Base-by-base conservation (phyloP, 331 rosid species). In the Pyracantha coccinea region DNA sequence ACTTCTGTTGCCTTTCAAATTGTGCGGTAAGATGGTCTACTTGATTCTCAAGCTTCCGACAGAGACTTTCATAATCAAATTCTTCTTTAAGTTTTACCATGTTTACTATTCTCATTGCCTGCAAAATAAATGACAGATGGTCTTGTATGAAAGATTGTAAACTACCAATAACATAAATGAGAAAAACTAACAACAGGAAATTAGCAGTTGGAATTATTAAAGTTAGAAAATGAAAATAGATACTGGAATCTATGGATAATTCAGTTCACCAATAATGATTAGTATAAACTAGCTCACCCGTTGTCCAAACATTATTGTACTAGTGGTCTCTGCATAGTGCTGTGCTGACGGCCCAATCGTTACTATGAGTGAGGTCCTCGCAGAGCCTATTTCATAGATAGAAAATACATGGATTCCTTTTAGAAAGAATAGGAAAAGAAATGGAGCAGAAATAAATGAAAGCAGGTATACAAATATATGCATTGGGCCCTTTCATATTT, bases 61-160 rank as follows among this genome's bases (percentile, higher is more conserved):
- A 87, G 79, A 83, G 88, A 61, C 87, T 79, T 81, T 89, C 91
- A 73, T 87, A 89, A 73, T 89, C 93, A 68, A 85, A 82, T 64
- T 89, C 93, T 81, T 89, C 91, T 77, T 86, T 89, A 57, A 89
- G 80, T 76, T 87, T 89, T 70, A 89, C 86, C 74, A 57, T 79
- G 75, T 89, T 89, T 41, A 85, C 84, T 61, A 89, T 87, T 84
- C 81, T 89, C 84, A 89, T 89, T 70, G 93, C 93, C 93, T 89
- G 77, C 69, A 59, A 57, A 71, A 81, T 52, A 75, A 47, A n/a
- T 19, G 33, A 33, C 21, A 9, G 28, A 21, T 9, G 15, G 55
- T 44, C 54, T 35, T 13, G 41, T 24, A n/a, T 64, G 55, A 61
- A 52, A 75, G 57, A 60, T 35, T 41, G 38, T 68, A 25, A 65